Conservation (phyloP, 257 asterid genomes). For the Leonotis leonurus region DNA sequence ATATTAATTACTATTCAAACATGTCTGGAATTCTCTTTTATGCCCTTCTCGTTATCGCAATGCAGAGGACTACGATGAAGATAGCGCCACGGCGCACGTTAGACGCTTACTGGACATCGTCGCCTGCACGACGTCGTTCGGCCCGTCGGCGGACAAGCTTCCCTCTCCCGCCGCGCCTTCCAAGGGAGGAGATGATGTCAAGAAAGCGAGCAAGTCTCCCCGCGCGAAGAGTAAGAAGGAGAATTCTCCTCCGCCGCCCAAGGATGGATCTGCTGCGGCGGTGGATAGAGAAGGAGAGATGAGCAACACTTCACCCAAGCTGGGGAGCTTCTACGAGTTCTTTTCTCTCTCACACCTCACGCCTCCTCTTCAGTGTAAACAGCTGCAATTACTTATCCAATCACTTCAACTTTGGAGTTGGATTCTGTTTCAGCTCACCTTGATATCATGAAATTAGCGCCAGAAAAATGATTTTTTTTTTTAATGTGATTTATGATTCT, state of each 20-base stretch:
- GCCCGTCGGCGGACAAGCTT: conserved; percentile 59
- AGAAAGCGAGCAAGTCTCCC: conserved; percentile 55
- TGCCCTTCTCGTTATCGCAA: conserved; percentile 21
- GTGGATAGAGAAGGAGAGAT: conserved; percentile 75
- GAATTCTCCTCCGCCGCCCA: conserved; percentile 47
- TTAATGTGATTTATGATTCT: neutral
- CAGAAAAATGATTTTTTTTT: neutral
- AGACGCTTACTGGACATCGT: conserved; percentile 73
- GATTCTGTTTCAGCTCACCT: neutral
- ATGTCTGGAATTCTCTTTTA: conserved; percentile 20
- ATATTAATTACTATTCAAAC: neutral
- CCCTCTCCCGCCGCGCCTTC: conserved; percentile 16
- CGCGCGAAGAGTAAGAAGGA: conserved; percentile 31
- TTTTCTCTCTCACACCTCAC: conserved; percentile 95
- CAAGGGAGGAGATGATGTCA: conserved; percentile 31
- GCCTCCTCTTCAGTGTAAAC: conserved; percentile 86
- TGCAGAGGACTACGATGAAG: conserved; percentile 84
- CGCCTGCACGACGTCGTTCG: conserved; percentile 80
- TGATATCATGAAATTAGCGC: neutral
- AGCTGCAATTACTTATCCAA: neutral
- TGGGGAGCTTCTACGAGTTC: conserved; percentile 93
- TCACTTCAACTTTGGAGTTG: neutral
- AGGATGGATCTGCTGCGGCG: conserved; percentile 30
- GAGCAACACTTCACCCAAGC: conserved; percentile 71
- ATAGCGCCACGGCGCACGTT: conserved; percentile 83